Percentiles rank a stretch among this genome's conserved stretches.
Conservation (phyloP, 73 alveolate species). For the Paramecium caudatum region DNA sequence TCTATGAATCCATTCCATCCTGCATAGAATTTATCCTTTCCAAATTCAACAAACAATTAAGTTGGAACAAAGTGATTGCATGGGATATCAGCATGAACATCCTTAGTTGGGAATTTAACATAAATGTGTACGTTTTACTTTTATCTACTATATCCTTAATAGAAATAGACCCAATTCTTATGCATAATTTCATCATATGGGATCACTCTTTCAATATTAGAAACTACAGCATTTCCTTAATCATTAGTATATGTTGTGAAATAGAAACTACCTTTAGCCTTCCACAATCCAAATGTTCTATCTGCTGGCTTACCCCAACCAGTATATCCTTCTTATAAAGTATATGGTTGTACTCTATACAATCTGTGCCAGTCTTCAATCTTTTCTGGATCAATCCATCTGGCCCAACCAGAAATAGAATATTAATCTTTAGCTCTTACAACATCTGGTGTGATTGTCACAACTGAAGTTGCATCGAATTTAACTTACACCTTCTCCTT, state of each 20-base stretch:
- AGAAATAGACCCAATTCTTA: constrained; percentile 52
- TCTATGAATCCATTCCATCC: constrained; percentile 48
- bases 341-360: background rate
- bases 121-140: background rate
- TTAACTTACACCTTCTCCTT: background rate
- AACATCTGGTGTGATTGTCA: background rate
- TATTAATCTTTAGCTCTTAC: constrained; percentile 45
- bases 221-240: constrained; percentile 44
- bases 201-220: background rate
- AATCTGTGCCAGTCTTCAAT: constrained; percentile 36
- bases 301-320: constrained; percentile 49
- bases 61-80: constrained; percentile 45
- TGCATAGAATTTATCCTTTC: background rate
- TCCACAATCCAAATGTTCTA: constrained; percentile 16
- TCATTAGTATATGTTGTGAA: constrained; percentile 6
- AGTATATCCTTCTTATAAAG: background rate
- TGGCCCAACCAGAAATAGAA: constrained; percentile 65
- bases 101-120: constrained; percentile 45
- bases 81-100: background rate
- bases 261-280: background rate
- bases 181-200: constrained; percentile 6
- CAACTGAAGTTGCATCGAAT: background rate
- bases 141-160: constrained; percentile 34
- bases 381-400: constrained; percentile 41
- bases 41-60: background rate